These are phyloP conservation scores for Jacaranda copaia DNA, from an alignment of 257 asterid species.

Conservation along the genomic window DNA sequence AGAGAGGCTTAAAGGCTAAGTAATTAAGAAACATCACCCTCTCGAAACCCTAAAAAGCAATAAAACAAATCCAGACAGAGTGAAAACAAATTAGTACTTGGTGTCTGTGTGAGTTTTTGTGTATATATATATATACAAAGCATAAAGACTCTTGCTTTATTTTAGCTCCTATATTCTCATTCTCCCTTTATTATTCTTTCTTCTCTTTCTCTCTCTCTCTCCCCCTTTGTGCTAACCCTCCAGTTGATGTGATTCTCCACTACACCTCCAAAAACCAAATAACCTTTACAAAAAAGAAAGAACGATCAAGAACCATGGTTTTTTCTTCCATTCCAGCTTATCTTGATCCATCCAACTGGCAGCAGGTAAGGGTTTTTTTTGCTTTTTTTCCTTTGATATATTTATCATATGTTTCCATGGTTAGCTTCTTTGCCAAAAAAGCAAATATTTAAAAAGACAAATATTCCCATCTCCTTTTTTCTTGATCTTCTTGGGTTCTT, in stretches of 20 bases:
- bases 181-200: constrained; percentile 57
- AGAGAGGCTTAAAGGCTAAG: constrained; percentile 83
- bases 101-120: background rate
- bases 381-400: constrained; percentile 15
- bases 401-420: constrained; percentile 55
- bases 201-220: constrained; percentile 43
- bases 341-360: constrained; percentile 99
- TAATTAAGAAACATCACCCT: constrained; percentile 48
- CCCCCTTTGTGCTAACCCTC: constrained; percentile 47
- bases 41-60: constrained; percentile 78
- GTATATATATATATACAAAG: constrained; percentile 47
- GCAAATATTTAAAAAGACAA: constrained; percentile 54
- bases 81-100: constrained; percentile 70
- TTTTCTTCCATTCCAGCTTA: constrained; percentile 94
- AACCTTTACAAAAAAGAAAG: constrained; percentile 87
- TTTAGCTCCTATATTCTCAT: constrained; percentile 91
- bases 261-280: constrained; percentile 59
- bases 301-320: constrained; percentile 79
- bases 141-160: constrained; percentile 83
- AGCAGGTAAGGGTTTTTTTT: constrained; percentile 64
- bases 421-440: constrained; percentile 62
- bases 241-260: constrained; percentile 96
- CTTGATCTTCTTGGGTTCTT: constrained; percentile 17
- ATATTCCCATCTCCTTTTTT: constrained; percentile 56
- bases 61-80: constrained; percentile 69